These are phyloP conservation scores for Coemansia sp. DNA, from an alignment of 192 early-diverging fungal species.

Conservation along the genomic window DNA sequence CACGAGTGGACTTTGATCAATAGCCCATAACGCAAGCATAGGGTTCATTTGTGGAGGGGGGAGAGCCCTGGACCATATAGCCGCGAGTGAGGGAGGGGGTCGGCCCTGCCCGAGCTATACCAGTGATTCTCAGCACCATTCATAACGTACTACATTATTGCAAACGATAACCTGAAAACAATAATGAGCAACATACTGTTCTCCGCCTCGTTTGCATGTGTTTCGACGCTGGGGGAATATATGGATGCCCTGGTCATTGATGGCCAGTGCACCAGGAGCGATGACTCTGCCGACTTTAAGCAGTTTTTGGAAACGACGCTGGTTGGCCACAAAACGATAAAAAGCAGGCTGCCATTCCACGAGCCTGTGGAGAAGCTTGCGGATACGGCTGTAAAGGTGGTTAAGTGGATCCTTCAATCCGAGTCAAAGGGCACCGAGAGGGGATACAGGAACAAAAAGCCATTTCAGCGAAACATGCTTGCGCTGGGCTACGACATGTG, in stretches of 20 bases:
- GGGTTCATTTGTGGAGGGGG: too few relatives aligned
- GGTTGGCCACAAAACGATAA: constrained; percentile 30
- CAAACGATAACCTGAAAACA: neutral
- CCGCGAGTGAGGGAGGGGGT: too few relatives aligned
- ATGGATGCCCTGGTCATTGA: constrained; percentile 34
- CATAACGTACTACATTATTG: too few relatives aligned
- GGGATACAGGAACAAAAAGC: neutral
- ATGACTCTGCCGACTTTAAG: constrained; percentile 13
- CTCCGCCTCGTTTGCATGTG: constrained; percentile 3
- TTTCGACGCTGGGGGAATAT: constrained; percentile 35
- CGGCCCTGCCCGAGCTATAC: too few relatives aligned
- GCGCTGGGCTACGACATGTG: constrained; percentile 31
- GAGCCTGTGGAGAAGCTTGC: constrained; percentile 36
- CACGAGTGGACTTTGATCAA: too few relatives aligned
- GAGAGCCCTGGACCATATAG: too few relatives aligned
- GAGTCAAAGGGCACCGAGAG: neutral
- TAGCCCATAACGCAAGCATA: too few relatives aligned
- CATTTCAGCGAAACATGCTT: constrained; percentile 24
- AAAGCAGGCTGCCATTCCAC: constrained; percentile 3
- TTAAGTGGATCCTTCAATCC: constrained; percentile 24
- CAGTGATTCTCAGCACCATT: too few relatives aligned
- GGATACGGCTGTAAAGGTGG: constrained; percentile 30
- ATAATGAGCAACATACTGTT: constrained; percentile 12
- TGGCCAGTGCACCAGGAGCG: constrained; percentile 10
- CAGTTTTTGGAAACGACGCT: constrained; percentile 34